Base-by-base conservation (phyloP, 1,139 yeast species). In the Candida neerlandica region DNA sequence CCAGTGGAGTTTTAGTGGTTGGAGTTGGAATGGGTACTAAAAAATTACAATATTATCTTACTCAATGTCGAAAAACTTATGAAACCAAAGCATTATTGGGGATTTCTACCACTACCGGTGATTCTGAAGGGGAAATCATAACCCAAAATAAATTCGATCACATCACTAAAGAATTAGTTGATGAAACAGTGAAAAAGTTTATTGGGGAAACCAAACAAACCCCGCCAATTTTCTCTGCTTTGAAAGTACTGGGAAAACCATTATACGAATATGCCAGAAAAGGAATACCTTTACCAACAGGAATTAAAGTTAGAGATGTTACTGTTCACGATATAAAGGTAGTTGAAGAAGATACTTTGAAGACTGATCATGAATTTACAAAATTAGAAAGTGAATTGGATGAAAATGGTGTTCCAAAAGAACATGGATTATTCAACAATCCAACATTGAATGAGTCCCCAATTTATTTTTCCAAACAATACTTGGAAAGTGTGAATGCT, bases 11-110 rank as follows among this genome's bases (percentile, higher is more conserved):
- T 1, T 67, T 94, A 51, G 95, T 95, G 1, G 78, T 95, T 51
- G 99, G 99, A 3, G 81, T 95, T 23, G 97, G 97, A 9, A 58
- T 74, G 1, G 99, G 99, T 1, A 95, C 99, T 2, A 94, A 92
- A 64, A 75, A 81, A 63, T 73, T 95, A 43, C 86, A 84, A 51
- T 75, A 81, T 52, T 91, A 87, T 60, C 75, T 86, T 40, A 79
- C 86, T 37, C 90, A 89, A 23, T 82, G 92, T 43, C 82, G 76
- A 21, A 87, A 94, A 63, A 82, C 84, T 0, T 95, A 95, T 66
- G 89, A 86, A 54, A 85, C 96, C 14, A 83, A 82, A 50, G 97
- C 96, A 1, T 70, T 94, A 41, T 77, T 95, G 59, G 99, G 99
- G 9, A 84, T 86, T 3, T 82, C 95, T 2, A 95, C 99, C 1